phyloP scores from a whole-genome alignment of 2,329 filamentous ascomycete genomes.

The Emericellopsis cladophorae region DNA sequence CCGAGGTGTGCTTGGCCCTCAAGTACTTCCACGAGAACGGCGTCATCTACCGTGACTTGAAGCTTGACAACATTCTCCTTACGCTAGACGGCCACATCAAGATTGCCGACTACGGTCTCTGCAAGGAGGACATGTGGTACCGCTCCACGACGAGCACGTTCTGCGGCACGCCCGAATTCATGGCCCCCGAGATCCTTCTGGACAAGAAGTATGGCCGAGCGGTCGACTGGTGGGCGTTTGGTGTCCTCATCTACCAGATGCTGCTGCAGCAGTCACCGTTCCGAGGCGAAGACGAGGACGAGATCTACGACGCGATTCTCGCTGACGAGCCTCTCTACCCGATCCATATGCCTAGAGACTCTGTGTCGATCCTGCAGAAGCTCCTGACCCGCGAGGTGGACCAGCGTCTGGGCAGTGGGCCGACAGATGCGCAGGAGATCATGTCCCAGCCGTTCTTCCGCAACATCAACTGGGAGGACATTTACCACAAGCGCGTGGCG shows the following conservation, averaged over 20 bases:
- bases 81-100: constrained; percentile 96
- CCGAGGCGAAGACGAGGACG: constrained; percentile 96
- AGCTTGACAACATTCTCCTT: constrained; percentile 83
- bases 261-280: constrained; percentile 97
- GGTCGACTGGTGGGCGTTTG: constrained; percentile 99
- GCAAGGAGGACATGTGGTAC: constrained; percentile 99
- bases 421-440: constrained; percentile 94
- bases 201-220: constrained; percentile 98
- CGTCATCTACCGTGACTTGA: constrained; percentile 96
- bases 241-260: constrained; percentile 99
- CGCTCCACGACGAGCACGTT: constrained; percentile 94
- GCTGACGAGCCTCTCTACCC: constrained; percentile 95
- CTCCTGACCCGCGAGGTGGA: constrained; percentile 91
- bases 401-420: constrained; percentile 80
- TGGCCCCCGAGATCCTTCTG: constrained; percentile 96
- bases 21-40: constrained; percentile 99
- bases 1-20: constrained; percentile 89
- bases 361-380: constrained; percentile 95
- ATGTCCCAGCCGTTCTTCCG: constrained; percentile 99
- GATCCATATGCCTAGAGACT: constrained; percentile 97
- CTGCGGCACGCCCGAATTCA: constrained; percentile 98
- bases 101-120: constrained; percentile 95
- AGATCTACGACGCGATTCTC: constrained; percentile 97
- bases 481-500: constrained; percentile 85
- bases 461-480: constrained; percentile 97